Evolutionary conservation across 1,284 basidiomycete genomes (phyloP).

Genomic region (Ustilago tritici): DNA sequence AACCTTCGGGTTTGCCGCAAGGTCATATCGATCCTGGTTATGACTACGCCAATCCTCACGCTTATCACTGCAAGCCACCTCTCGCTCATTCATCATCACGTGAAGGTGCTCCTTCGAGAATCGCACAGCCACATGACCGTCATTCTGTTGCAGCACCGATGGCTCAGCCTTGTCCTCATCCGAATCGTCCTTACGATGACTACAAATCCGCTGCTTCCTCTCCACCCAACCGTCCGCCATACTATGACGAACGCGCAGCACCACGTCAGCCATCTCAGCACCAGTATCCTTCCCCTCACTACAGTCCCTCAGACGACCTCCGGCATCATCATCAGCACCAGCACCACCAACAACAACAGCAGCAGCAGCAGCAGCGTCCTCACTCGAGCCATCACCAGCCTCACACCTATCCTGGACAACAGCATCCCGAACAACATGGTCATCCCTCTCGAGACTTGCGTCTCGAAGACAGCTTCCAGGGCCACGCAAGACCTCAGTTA

Average conservation of each 20-base stretch:
- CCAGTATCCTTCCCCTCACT: not conserved
- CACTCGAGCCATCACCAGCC: conserved; percentile 1
- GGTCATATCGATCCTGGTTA: conserved; percentile 14
- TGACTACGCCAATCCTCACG: conserved; percentile 12
- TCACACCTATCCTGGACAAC: not conserved
- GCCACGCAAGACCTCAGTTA: conserved; percentile 4
- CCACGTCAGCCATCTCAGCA: conserved; percentile 10
- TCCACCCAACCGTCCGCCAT: conserved; percentile 5
- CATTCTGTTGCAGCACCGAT: not conserved
- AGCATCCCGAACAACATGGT: conserved; percentile 9
- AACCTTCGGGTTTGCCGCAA: conserved; percentile 28
- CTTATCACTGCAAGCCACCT: conserved; percentile 1
- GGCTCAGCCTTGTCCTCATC: not conserved
- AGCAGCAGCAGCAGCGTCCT: not conserved
- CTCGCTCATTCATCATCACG: conserved; percentile 2
- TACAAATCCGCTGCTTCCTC: not conserved
- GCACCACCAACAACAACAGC: not conserved
- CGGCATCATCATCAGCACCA: conserved; percentile 11
- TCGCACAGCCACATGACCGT: conserved; percentile 10
- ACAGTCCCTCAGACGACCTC: not conserved
- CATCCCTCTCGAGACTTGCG: conserved; percentile 7
- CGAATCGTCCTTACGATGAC: conserved; percentile 12
- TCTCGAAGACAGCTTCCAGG: conserved; percentile 3
- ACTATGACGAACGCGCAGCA: conserved; percentile 10
- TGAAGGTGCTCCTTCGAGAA: not conserved